phyloP scores from a whole-genome alignment of 208 protist species.

The Trypanosoma vivax region DNA sequence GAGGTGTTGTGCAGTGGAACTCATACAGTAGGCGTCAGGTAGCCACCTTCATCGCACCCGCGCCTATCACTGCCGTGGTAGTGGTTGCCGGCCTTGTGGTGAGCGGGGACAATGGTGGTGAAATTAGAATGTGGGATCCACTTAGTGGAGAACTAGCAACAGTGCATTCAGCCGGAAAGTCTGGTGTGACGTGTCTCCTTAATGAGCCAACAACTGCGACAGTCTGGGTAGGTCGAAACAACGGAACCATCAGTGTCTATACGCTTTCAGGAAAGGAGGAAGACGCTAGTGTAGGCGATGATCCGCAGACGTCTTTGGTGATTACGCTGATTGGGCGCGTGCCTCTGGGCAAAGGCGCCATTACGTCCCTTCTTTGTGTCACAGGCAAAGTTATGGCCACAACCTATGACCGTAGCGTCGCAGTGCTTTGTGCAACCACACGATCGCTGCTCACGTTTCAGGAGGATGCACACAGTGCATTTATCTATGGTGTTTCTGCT shows the following conservation, averaged over 20 bases:
- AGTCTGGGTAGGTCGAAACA: constrained; percentile 54
- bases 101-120: constrained; percentile 44
- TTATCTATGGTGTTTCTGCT: constrained; percentile 42
- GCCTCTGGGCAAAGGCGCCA: constrained; percentile 21
- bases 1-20: constrained; percentile 42
- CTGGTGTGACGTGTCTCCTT: constrained; percentile 38
- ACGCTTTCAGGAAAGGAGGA: constrained; percentile 7
- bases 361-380: constrained; percentile 51
- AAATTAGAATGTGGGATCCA: constrained; percentile 52
- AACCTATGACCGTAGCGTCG: constrained; percentile 36
- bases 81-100: constrained; percentile 44
- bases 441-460: constrained; percentile 17
- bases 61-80: constrained; percentile 46
- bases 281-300: neutral
- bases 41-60: constrained; percentile 22
- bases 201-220: constrained; percentile 45
- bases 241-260: constrained; percentile 66
- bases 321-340: constrained; percentile 2
- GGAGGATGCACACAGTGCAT: constrained; percentile 26
- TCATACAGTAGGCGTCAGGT: constrained; percentile 34
- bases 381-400: constrained; percentile 56
- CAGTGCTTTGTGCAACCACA: constrained; percentile 36
- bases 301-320: too few species aligned
- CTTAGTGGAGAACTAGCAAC: constrained; percentile 20
- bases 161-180: constrained; percentile 31